Conservation (phyloP, 306 rosid genomes). For the Prunus salicina region DNA sequence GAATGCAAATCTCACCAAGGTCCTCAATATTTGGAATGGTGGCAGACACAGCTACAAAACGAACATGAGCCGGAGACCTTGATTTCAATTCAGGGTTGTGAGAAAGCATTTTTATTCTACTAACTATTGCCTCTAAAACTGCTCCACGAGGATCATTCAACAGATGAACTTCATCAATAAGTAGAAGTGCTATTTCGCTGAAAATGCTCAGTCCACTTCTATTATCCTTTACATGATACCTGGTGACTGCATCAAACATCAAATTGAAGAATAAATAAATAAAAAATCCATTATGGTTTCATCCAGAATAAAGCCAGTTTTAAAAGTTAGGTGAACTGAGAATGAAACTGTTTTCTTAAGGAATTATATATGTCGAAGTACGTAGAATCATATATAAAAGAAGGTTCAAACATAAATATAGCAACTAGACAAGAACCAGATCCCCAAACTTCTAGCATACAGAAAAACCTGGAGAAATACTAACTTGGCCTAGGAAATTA, state of each 20-base stretch:
- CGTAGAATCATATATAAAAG: background rate
- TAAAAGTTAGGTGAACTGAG: background rate
- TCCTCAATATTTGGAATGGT: constrained; percentile 95
- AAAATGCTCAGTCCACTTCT: constrained; percentile 71
- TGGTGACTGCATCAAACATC: constrained; percentile 96
- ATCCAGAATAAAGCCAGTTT: background rate
- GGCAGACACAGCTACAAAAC: constrained; percentile 86
- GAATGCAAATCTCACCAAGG: constrained; percentile 60
- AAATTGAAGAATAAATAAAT: constrained; percentile 9
- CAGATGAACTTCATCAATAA: constrained; percentile 95
- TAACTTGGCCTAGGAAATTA: too few relatives aligned
- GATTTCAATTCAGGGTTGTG: constrained; percentile 13
- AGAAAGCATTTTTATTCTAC: constrained; percentile 85
- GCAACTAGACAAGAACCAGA: too few relatives aligned
- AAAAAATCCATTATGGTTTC: background rate
- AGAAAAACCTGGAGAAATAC: too few relatives aligned
- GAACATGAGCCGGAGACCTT: constrained; percentile 70
- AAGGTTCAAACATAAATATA: too few relatives aligned
- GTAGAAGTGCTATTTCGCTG: constrained; percentile 81
- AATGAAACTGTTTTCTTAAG: background rate
- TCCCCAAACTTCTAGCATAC: too few relatives aligned
- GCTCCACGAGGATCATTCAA: constrained; percentile 99
- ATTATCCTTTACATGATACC: constrained; percentile 69
- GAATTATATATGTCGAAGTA: background rate
- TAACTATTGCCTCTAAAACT: constrained; percentile 85